phyloP scores from a whole-genome alignment of 108 stramenopile genomes.

The Stephanodiscus minutulus region DNA sequence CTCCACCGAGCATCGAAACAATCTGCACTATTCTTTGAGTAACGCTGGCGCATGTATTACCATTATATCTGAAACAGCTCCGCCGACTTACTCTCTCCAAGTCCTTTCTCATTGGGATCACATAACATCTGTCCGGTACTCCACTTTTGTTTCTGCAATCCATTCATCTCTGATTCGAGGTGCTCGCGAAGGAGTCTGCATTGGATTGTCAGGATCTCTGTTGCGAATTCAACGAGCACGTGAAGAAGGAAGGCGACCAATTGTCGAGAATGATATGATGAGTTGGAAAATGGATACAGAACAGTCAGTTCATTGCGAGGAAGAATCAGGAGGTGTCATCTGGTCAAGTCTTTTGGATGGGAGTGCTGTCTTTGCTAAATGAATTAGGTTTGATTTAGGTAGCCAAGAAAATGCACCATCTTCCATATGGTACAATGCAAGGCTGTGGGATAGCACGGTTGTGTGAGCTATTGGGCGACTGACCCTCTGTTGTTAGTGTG shows the following conservation, averaged over 20 bases:
- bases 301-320: conserved; percentile 9
- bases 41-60: conserved; percentile 50
- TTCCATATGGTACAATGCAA: too few relatives aligned
- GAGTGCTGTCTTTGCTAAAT: conserved; percentile 51
- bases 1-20: conserved; percentile 10
- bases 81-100: conserved; percentile 54
- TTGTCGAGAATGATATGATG: conserved; percentile 16
- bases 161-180: conserved; percentile 53
- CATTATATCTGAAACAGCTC: conserved; percentile 52
- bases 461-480: too few relatives aligned
- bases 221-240: conserved; percentile 66
- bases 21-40: conserved; percentile 11
- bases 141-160: conserved; percentile 39
- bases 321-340: conserved; percentile 27
- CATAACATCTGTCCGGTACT: conserved; percentile 15
- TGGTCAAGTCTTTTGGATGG: conserved; percentile 59
- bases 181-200: conserved; percentile 52
- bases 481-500: too few relatives aligned
- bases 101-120: conserved; percentile 53
- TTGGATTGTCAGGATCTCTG: conserved; percentile 71
- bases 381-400: not conserved
- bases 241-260: conserved; percentile 33
- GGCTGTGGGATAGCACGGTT: too few relatives aligned
- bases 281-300: conserved; percentile 4
- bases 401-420: too few relatives aligned